Percentiles rank a stretch among this genome's conserved stretches.
These are phyloP conservation scores for Fusarium fracticaudum DNA, from an alignment of 2,329 filamentous ascomycete species.

Conservation along the genomic window DNA sequence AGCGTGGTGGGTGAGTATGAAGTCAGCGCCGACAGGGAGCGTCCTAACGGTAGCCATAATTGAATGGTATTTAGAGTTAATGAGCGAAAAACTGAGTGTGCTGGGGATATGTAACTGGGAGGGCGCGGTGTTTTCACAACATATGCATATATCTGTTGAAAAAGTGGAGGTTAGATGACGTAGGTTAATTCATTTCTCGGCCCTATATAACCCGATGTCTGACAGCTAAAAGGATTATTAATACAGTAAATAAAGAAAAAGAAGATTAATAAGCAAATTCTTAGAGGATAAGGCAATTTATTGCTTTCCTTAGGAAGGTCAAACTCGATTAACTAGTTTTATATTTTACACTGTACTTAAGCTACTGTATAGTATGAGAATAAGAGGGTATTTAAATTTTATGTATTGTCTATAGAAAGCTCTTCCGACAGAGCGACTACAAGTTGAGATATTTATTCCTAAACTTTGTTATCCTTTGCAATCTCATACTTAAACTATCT, in stretches of 20 bases:
- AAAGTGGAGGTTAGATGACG: not conserved
- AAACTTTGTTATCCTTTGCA: fast-evolving
- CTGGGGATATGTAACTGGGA: not conserved
- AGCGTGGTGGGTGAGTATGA: not conserved
- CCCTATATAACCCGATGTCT: fast-evolving
- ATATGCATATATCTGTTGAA: not conserved
- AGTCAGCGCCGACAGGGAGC: not conserved
- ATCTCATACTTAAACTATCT: too few species aligned
- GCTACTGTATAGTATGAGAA: too few species aligned
- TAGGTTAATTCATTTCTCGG: not conserved
- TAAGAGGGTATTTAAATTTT: fast-evolving
- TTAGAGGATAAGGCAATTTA: too few species aligned
- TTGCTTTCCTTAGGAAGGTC: fast-evolving
- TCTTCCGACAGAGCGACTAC: fast-evolving
- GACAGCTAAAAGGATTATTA: fast-evolving
- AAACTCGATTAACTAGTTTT: too few species aligned
- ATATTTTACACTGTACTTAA: too few species aligned
- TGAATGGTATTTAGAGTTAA: too few species aligned
- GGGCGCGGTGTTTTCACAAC: not conserved
- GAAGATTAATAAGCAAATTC: too few species aligned
- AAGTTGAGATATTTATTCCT: fast-evolving
- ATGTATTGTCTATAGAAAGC: too few species aligned
- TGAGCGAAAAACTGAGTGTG: fast-evolving
- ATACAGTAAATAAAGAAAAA: too few species aligned
- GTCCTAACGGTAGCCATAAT: not conserved